phyloP scores from a whole-genome alignment of 139 green algal species.

The Chlorella sp. region DNA sequence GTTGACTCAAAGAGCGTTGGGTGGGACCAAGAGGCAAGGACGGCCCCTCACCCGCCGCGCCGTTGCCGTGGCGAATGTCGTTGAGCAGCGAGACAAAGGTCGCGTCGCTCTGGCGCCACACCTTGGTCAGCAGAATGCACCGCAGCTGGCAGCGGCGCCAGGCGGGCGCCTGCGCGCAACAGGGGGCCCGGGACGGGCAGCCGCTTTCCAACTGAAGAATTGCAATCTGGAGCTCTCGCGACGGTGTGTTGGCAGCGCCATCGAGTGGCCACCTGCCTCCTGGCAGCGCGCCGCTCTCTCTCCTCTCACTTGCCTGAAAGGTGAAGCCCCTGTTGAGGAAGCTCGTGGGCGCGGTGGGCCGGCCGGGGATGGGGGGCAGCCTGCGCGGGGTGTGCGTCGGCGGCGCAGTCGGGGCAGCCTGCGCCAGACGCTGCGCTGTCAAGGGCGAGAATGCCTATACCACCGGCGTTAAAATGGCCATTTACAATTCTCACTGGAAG shows the following conservation, averaged over 20 bases:
- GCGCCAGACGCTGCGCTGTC: neutral
- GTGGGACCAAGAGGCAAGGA: too few relatives aligned
- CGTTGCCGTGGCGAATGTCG: slow-evolving; percentile 47
- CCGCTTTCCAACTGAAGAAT: too few relatives aligned
- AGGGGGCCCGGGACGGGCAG: too few relatives aligned
- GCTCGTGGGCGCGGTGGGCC: slow-evolving; percentile 13
- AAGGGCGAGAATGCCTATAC: too few relatives aligned
- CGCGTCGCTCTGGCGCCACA: slow-evolving; percentile 61
- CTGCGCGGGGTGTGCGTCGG: too few relatives aligned
- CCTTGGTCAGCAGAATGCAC: slow-evolving; percentile 35
- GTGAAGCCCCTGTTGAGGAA: slow-evolving; percentile 72
- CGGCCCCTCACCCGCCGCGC: slow-evolving; percentile 26
- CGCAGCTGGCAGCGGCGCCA: slow-evolving; percentile 52
- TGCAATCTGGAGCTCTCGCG: too few relatives aligned
- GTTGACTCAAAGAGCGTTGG: too few relatives aligned
- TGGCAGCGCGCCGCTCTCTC: too few relatives aligned
- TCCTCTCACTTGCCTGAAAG: too few relatives aligned
- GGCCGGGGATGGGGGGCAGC: slow-evolving; percentile 54
- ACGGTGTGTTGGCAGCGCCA: too few relatives aligned
- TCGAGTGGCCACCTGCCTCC: too few relatives aligned
- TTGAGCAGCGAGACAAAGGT: slow-evolving; percentile 61
- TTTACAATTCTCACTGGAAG: slow-evolving; percentile 64
- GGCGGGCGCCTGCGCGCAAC: slow-evolving; percentile 48
- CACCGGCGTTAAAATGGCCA: too few relatives aligned
- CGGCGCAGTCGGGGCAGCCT: slow-evolving; percentile 55